phyloP scores from a whole-genome alignment of 2,329 filamentous ascomycete genomes.

The Colletotrichum cereale region DNA sequence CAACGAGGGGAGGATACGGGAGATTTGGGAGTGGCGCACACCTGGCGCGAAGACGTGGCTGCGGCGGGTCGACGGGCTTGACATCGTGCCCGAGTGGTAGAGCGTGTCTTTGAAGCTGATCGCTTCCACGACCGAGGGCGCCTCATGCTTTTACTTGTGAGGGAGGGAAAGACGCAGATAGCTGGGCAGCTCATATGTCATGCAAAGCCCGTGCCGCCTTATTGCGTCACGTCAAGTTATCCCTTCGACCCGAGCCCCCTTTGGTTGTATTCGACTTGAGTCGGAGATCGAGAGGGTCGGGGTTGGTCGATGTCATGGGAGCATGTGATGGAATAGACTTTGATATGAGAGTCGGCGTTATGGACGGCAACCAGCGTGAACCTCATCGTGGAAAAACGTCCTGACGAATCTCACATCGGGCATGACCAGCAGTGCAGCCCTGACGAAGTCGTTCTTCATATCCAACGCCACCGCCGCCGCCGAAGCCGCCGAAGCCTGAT shows the following conservation, averaged over 20 bases:
- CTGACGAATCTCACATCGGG: slow-evolving; percentile 31
- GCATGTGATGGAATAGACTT: not conserved
- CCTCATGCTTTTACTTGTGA: not conserved
- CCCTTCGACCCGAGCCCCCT: too few relatives aligned
- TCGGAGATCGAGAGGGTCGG: not conserved
- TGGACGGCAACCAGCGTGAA: not conserved
- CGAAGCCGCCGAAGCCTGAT: not conserved
- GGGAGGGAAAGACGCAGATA: not conserved
- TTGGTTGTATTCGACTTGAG: too few relatives aligned
- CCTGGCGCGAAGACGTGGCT: not conserved
- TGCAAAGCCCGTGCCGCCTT: too few relatives aligned
- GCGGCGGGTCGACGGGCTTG: not conserved
- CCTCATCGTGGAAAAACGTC: slow-evolving; percentile 10
- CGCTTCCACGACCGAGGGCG: not conserved
- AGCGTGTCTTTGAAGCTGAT: not conserved
- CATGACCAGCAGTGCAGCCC: slow-evolving; percentile 11
- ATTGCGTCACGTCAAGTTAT: too few relatives aligned
- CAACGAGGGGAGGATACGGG: not conserved
- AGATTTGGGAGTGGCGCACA: not conserved
- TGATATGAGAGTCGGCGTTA: not conserved
- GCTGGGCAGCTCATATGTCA: not conserved
- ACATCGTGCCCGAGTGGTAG: not conserved
- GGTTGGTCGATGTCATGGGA: not conserved
- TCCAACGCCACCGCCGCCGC: not conserved
- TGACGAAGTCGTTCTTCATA: not conserved